phyloP scores from a whole-genome alignment of 176 grass and related monocot species.

The Cymbopogon citratus region DNA sequence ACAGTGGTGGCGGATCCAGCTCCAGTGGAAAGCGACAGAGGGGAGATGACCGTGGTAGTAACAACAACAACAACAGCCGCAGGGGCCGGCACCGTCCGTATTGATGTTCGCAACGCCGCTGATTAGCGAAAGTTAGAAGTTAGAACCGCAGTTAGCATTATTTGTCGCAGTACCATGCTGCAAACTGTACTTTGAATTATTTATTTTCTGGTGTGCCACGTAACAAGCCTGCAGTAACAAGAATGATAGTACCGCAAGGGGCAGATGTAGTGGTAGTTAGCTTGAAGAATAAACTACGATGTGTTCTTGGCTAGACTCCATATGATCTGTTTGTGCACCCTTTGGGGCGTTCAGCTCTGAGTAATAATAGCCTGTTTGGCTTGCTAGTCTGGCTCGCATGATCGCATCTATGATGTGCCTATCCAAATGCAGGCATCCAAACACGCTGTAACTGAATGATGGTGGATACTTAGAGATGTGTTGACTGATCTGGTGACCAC shows the following conservation, averaged over 20 bases:
- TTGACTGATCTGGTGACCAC: no score
- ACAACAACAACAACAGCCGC: conserved; percentile 18
- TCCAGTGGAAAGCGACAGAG: conserved; percentile 15
- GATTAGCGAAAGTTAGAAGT: not conserved
- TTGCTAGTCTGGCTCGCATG: no score
- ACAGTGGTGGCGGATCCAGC: not conserved
- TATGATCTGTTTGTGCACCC: no score
- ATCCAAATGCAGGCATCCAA: no score
- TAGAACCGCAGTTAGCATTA: not conserved
- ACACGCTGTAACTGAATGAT: no score
- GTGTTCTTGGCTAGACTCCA: no score
- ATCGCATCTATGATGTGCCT: no score
- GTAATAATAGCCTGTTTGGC: no score
- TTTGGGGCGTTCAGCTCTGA: no score
- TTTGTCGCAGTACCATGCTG: not conserved
- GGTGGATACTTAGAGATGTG: no score
- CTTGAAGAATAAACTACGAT: no score
- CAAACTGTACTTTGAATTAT: not conserved
- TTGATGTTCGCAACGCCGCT: not conserved
- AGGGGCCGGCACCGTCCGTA: conserved; percentile 40
- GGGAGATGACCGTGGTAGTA: conserved; percentile 19
- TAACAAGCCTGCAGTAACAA: not conserved
- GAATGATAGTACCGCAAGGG: not conserved
- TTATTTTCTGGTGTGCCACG: not conserved
- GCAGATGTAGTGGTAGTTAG: not conserved